phyloP scores from a whole-genome alignment of 1,139 yeast genomes.

The Magnusiomyces clavatus region DNA sequence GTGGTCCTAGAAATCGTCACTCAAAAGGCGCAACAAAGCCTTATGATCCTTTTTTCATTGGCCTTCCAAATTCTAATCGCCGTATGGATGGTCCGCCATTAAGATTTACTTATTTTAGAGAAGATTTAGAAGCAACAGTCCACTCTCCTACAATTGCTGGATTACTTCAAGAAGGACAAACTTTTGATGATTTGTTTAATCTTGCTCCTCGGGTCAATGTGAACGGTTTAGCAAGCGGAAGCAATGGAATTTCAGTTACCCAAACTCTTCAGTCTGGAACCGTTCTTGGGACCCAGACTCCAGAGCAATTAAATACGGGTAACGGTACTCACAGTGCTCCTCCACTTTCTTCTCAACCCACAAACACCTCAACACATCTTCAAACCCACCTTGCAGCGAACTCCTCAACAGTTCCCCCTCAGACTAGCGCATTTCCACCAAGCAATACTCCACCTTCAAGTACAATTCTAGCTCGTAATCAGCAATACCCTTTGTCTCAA shows the following conservation, averaged over 20 bases:
- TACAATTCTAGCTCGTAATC: not conserved
- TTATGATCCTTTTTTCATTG: slow-evolving; percentile 4
- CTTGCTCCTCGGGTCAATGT: slow-evolving; percentile 5
- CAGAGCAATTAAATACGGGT: not conserved
- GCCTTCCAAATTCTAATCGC: not conserved
- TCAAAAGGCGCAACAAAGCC: slow-evolving; percentile 16
- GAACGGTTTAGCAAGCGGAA: not conserved
- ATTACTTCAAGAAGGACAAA: slow-evolving; percentile 43
- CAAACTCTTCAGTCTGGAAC: not conserved
- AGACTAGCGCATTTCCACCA: no score
- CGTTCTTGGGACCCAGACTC: slow-evolving; percentile 8
- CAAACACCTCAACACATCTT: no score
- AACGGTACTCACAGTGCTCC: not conserved
- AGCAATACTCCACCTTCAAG: not conserved
- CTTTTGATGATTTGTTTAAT: slow-evolving; percentile 30
- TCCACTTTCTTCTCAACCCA: not conserved
- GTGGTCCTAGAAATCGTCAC: slow-evolving; percentile 1
- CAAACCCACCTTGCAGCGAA: no score
- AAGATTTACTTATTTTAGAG: slow-evolving; percentile 85
- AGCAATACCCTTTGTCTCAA: no score
- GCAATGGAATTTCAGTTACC: no score
- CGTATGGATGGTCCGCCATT: slow-evolving; percentile 5
- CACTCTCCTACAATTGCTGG: slow-evolving; percentile 90
- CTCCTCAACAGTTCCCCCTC: no score
- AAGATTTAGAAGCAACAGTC: slow-evolving; percentile 77